Base-by-base conservation (phyloP, 2,329 filamentous ascomycete genomes). In the Furcasterigmium furcatum region DNA sequence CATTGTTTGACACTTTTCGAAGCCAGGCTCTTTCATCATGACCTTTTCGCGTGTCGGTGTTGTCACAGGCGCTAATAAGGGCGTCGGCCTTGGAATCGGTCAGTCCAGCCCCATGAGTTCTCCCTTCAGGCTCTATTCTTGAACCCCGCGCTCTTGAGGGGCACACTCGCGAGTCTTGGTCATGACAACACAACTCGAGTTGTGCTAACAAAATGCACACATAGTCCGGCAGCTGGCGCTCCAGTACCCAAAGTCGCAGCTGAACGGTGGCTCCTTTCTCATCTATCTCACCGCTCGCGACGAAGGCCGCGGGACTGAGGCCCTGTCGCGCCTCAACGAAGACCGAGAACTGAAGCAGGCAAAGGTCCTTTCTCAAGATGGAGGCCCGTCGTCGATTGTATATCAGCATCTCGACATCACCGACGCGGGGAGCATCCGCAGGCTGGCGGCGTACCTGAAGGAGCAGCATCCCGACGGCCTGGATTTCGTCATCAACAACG, bases 21-120 rank as follows among this genome's bases (percentile, higher is more conserved):
- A n/a, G n/a, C n/a, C n/a, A n/a, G n/a, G n/a, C n/a, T n/a, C n/a
- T n/a, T n/a, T n/a, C n/a, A 46, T 10, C 19, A 64, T 63, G 61
- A 34, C 60, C 13, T 49, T 52, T 14, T 41, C 59, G 5, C 50
- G 70, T 48, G 58, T 78, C n/a, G 76, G 72, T 41, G 69, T 72
- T 47, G 76, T 79, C 0, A 79, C 76, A 1, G 76, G 76, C 41
- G 74, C 73, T 14, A 79, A 79, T 59, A 78, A 76, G 55, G 74
- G 55, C 42, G 54, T 59, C 36, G 52, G 53, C 25, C 48, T 46
- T 27, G 48, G 50, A 4, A 48, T 53, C 8, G 48, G 51, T 55
- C 39, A 24, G 45, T 38, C 16, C 4, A 12, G n/a, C n/a, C n/a
- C n/a, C n/a, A n/a, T n/a, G n/a, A n/a, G n/a, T n/a, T n/a, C n/a